phyloP scores from a whole-genome alignment of 2,329 filamentous ascomycete species.

The Xylariaceae sp. region DNA sequence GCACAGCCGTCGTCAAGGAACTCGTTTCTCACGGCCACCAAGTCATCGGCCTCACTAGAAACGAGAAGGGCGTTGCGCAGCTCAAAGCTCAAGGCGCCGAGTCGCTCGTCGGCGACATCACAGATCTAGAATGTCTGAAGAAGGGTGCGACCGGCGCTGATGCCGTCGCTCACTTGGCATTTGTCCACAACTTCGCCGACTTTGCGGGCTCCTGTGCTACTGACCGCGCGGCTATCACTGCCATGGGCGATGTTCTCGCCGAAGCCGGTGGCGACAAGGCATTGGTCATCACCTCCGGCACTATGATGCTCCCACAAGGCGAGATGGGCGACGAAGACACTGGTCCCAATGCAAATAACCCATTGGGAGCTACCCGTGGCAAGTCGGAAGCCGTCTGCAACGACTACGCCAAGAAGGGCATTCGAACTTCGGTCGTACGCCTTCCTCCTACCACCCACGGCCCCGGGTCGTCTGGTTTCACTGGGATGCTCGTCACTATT shows the following conservation, averaged over 20 bases:
- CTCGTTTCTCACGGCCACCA: conserved; percentile 8
- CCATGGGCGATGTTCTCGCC: conserved; percentile 4
- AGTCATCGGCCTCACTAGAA: conserved; percentile 9
- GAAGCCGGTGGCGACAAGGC: conserved; percentile 1
- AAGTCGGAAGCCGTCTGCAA: not conserved
- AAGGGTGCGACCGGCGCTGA: conserved; percentile 6
- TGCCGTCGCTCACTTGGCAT: conserved; percentile 7
- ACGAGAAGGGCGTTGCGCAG: not conserved
- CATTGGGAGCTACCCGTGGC: conserved; percentile 5
- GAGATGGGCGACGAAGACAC: conserved; percentile 1
- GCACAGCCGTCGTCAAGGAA: conserved; percentile 5
- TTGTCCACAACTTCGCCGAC: conserved; percentile 4
- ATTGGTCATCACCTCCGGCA: conserved; percentile 11
- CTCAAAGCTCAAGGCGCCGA: conserved; percentile 5
- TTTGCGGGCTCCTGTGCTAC: conserved; percentile 3
- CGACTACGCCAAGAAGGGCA: conserved; percentile 4
- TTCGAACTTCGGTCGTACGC: conserved; percentile 8
- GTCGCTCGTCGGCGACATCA: conserved; percentile 1
- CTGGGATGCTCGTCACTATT: not conserved
- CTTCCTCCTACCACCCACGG: conserved; percentile 7
- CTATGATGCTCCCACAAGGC: conserved; percentile 2
- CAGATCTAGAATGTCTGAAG: conserved; percentile 3
- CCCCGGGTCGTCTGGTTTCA: conserved; percentile 3
- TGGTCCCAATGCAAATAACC: not conserved
- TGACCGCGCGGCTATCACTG: conserved; percentile 9